A percentile compares a stretch with the other conserved stretches of the same genome.
phyloP scores from a whole-genome alignment of 1,284 basidiomycete genomes.

The Sanguinoderma infundibulare region DNA sequence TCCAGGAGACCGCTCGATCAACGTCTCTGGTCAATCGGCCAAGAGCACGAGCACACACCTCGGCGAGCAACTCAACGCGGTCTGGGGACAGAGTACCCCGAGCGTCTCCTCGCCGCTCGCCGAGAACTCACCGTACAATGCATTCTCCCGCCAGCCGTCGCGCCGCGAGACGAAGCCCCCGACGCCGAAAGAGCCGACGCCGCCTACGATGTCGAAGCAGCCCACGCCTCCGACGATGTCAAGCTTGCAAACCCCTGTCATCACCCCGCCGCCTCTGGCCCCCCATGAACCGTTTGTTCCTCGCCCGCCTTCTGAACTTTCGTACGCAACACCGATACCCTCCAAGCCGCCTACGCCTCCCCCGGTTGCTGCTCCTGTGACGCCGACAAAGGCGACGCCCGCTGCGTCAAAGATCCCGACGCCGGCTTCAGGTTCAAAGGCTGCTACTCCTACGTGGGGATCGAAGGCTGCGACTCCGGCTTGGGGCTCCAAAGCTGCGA shows the following conservation, averaged over 20 bases:
- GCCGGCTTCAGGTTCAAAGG: slow-evolving; percentile 26
- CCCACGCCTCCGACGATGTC: slow-evolving; percentile 23
- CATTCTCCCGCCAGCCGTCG: slow-evolving; percentile 25
- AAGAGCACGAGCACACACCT: slow-evolving; percentile 36
- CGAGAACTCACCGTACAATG: slow-evolving; percentile 23
- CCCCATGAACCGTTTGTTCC: slow-evolving; percentile 8
- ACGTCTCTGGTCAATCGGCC: slow-evolving; percentile 36
- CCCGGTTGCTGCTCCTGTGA: slow-evolving; percentile 14
- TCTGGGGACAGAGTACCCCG: slow-evolving; percentile 36
- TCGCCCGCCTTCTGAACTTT: slow-evolving; percentile 24
- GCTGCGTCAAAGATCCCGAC: slow-evolving; percentile 21
- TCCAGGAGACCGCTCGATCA: slow-evolving; percentile 32
- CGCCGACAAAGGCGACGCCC: slow-evolving; percentile 15
- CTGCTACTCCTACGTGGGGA: slow-evolving; percentile 17
- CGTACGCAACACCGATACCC: slow-evolving; percentile 17
- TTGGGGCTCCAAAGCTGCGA: slow-evolving; percentile 27
- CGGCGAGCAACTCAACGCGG: slow-evolving; percentile 35
- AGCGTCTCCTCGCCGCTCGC: slow-evolving; percentile 23
- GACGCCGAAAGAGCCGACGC: slow-evolving; percentile 22
- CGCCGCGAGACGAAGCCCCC: slow-evolving; percentile 27
- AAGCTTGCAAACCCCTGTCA: slow-evolving; percentile 15
- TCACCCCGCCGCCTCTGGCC: slow-evolving; percentile 16
- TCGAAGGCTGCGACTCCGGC: slow-evolving; percentile 28
- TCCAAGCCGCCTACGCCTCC: slow-evolving; percentile 22
- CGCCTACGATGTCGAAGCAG: slow-evolving; percentile 18